A percentile compares a stretch with the other conserved stretches of the same genome.
These are phyloP conservation scores for Phaffia tasmanica DNA, from an alignment of 768 basidiomycete genomes.

Conservation along the genomic window DNA sequence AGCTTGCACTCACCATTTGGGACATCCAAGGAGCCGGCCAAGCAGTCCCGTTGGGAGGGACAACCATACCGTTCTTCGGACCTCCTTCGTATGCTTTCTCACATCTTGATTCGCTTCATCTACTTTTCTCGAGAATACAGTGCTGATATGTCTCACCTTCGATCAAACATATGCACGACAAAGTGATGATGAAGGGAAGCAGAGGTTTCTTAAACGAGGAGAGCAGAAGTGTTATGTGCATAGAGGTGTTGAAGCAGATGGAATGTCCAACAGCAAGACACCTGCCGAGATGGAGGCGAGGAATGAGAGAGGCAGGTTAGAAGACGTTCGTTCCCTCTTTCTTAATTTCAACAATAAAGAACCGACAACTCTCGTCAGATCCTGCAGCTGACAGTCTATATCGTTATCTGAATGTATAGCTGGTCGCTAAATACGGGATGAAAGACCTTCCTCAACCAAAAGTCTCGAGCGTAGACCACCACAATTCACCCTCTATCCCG, in stretches of 20 bases:
- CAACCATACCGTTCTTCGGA: conserved; percentile 83
- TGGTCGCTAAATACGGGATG: conserved; percentile 87
- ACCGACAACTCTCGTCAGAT: neutral
- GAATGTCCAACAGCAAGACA: conserved; percentile 64
- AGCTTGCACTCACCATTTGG: conserved; percentile 90
- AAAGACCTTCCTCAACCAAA: conserved; percentile 62
- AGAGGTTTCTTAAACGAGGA: conserved; percentile 75
- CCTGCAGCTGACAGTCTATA: neutral
- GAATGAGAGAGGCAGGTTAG: conserved; percentile 92
- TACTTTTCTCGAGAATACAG: neutral
- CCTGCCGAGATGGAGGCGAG: conserved; percentile 62
- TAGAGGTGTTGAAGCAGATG: conserved; percentile 75
- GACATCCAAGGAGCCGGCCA: conserved; percentile 76
- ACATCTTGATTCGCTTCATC: too few relatives aligned
- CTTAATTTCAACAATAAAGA: neutral
- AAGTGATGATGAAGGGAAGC: too few relatives aligned
- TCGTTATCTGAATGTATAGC: conserved; percentile 25
- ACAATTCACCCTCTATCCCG: too few relatives aligned
- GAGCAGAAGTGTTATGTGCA: conserved; percentile 82
- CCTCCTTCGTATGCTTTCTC: conserved; percentile 51
- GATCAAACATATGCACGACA: too few relatives aligned
- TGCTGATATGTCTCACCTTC: too few relatives aligned
- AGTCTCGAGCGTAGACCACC: too few relatives aligned
- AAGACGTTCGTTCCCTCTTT: conserved; percentile 53
- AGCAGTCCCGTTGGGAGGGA: conserved; percentile 75